Base-by-base conservation (phyloP, 352 stramenopile species). In the Phytophthora citrophthora region DNA sequence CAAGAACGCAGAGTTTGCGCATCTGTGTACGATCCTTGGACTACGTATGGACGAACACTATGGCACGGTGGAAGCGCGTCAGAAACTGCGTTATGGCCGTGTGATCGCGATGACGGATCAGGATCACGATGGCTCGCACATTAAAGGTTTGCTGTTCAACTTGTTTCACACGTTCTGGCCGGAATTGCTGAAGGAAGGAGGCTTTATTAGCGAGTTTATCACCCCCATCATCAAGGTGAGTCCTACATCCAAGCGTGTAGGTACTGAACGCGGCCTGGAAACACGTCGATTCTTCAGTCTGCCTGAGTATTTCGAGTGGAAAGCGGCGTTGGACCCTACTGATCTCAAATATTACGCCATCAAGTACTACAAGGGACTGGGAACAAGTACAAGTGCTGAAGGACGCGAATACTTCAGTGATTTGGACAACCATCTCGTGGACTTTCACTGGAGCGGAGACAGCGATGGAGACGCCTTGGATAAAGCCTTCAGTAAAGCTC, bases 31-130 rank as follows among this genome's bases (percentile, higher is more conserved):
- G 52, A 99, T 99, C 57, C 88, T 99, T 54, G 98, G 98, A 16
- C 80, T 99, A 16, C 98, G 98, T 54, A 99, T 98, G 81, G 94
- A 95, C 27, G 89, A 92, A 20, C 81, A 79, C 10, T 99, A 99
- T 81, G 82, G 91, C 54, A 93, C 84, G 50, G 86, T 89, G 26
- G 94, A 98, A 49, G 97, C 98, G 57, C 74, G 85, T 12, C 61
- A 79, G 58, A 88, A 85, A 26, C 81, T 99, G 39, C 93, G 98
- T 18, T 99, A 99, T 66, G 98, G 98, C n/a, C 97, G 98, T 59
- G 79, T 99, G 32, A 96, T 99, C 76, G 98, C 99, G 66, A 99
- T 99, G 98, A 98, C 98, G 6, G 98, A 99, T 87, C 98, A 99
- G 84, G 98, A 99, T 79, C 95, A 98, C 59, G 95, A 99, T 54